Evolutionary conservation across 1,139 yeast species (phyloP), one percentile per base, ranked within the genome.

Genomic region (Yamadazyma sp.): DNA sequence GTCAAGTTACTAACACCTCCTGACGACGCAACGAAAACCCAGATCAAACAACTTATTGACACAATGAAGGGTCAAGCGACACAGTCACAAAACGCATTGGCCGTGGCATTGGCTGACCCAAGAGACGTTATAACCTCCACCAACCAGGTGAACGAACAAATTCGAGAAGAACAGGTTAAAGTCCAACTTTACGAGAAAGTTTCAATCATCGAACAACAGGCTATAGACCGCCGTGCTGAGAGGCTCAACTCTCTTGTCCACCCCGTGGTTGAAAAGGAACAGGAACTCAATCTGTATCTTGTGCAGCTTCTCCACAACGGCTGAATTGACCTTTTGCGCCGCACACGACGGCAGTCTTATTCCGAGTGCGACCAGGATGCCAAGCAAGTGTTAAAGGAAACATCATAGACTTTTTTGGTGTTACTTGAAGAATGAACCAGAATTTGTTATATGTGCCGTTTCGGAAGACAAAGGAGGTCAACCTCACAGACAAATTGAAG

Each of bases 401-500:
- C n/a, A n/a, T n/a, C n/a, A n/a, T n/a, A n/a, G n/a, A n/a, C n/a
- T n/a, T 20, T 20, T 20, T 8, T 6, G 22, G 5, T 20, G 5
- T 20, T 20, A 6, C 22, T 20, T 20, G 22, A 20, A 5, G 22
- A 30, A 30, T 30, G 33, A 29, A 16, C 23, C 48, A 64, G 24
- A 77, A 76, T 47, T 61, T 79, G 31, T 53, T 78, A 4, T 59
- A 59, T 37, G 62, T 85, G 3, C 88, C 89, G 0, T 64, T 75
- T 17, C 62, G 84, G 38, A 65, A 69, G 41, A 73, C 88, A 1
- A 66, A 69, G 28, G 63, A 65, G 2, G 55, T 77, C 1, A 72
- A 74, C 37, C 54, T 85, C 14, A 73, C 72, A 1, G 52, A 56
- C 0, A 69, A 64, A n/a, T 59, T 87, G 14, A 56, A 69, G 3